Percentiles rank a stretch among this genome's conserved stretches.
These are phyloP conservation scores for Cercospora janseana DNA, from an alignment of 2,329 filamentous ascomycete species.

Conservation along the genomic window DNA sequence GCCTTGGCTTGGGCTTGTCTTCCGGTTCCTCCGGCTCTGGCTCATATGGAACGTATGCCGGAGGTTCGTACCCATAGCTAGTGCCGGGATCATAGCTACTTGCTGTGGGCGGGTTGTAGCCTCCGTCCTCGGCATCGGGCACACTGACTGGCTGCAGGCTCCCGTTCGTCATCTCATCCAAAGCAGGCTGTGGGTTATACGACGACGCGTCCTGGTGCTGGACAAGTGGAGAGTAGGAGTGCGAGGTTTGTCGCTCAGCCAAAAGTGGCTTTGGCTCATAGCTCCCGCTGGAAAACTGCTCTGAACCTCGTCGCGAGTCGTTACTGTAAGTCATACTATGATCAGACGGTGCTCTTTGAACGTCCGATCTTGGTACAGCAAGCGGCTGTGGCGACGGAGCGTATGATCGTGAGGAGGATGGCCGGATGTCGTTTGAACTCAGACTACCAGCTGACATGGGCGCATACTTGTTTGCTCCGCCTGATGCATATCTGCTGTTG, in stretches of 20 bases:
- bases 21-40: constrained; percentile 54
- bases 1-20: constrained; percentile 57
- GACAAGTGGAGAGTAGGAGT: constrained; percentile 20
- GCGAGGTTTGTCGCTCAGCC: constrained; percentile 28
- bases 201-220: constrained; percentile 9
- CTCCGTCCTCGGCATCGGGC: constrained; percentile 20
- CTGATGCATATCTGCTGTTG: constrained; percentile 35
- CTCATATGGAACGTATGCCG: constrained; percentile 49
- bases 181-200: background rate
- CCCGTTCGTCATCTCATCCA: constrained; percentile 11
- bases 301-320: constrained; percentile 34
- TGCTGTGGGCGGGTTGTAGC: constrained; percentile 54
- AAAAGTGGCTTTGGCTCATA: constrained; percentile 35
- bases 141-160: background rate
- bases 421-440: constrained; percentile 27
- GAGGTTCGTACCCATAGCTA: constrained; percentile 51
- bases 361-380: constrained; percentile 32
- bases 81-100: constrained; percentile 58
- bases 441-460: constrained; percentile 22
- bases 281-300: constrained; percentile 30
- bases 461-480: constrained; percentile 22
- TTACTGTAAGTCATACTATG: constrained; percentile 32
- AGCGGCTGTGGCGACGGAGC: constrained; percentile 28
- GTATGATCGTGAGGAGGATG: constrained; percentile 27
- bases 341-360: constrained; percentile 32